Base-by-base conservation (phyloP, 345 rosid genomes). In the Populus nigra region DNA sequence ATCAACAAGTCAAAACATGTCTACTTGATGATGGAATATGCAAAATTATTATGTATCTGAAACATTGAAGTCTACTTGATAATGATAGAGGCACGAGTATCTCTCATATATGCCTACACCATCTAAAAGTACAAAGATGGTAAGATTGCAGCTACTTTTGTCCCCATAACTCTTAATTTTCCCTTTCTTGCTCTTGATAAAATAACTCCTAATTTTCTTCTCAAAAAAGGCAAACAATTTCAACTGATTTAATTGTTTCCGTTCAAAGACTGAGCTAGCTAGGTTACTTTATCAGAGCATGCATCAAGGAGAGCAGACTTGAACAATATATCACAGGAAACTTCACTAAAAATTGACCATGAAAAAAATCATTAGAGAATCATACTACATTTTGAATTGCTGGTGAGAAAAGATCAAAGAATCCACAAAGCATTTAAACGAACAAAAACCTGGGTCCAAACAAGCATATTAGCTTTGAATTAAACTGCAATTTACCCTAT, bases 371-470 rank as follows among this genome's bases (percentile, higher is more conserved):
- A 27, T n/a, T 23, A 2, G 3, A 15, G 23, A 29, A 41, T 1
- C 25, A 41, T 65, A 20, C 11, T 38, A 43, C 35, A 78, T 33
- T 25, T 38, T 41, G 33, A 69, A 39, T 23, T 33, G 36, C 36
- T 23, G 20, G 22, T 3, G 43, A 59, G 38, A 35, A 27, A 71
- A n/a, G 7, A 41, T 13, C 57, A 36, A 61, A 57, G 7, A 27
- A 39, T 69, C 68, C 29, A 39, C 71, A 66, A 20, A 61, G 25
- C 8, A 69, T 70, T 22, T 41, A 63, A 29, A 13, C 59, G 43
- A 77, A 43, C 7, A 77, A 70, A 69, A 25, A 77, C 29, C n/a
- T 53, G 57, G 20, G 15, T 33, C 23, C 74, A 61, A 45, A 27
- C 73, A 70, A 31, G 45, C 27, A 71, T 38, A 49, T 38, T 23